Conservation (phyloP, 306 rosid genomes). For the Malus orientalis region DNA sequence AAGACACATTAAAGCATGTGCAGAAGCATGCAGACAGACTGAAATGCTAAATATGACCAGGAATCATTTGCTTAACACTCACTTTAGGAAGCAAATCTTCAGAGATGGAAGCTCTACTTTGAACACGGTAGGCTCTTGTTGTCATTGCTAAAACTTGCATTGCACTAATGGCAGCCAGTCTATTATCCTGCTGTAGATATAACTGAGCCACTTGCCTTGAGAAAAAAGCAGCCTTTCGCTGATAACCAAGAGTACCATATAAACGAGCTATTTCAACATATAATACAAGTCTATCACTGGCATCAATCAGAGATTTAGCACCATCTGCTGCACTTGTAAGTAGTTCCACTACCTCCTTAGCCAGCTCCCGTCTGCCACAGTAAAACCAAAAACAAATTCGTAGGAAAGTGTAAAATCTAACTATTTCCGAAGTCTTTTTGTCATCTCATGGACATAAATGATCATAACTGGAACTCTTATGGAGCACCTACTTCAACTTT, state of each 20-base stretch:
- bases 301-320: constrained; percentile 91
- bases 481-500: neutral
- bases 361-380: constrained; percentile 70
- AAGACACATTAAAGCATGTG: neutral
- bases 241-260: constrained; percentile 87
- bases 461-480: neutral
- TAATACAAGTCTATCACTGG: constrained; percentile 80
- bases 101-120: constrained; percentile 66
- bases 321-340: constrained; percentile 94
- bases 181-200: constrained; percentile 89
- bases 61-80: constrained; percentile 34
- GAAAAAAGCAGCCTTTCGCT: constrained; percentile 94
- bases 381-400: neutral
- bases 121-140: constrained; percentile 91
- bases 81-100: constrained; percentile 41
- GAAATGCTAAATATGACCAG: constrained; percentile 6
- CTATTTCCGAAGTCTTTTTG: neutral
- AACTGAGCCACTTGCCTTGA: constrained; percentile 96
- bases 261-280: constrained; percentile 95
- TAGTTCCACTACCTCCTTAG: constrained; percentile 86
- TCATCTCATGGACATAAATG: neutral
- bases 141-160: constrained; percentile 98
- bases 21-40: neutral
- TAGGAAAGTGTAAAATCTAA: neutral
- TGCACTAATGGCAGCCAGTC: constrained; percentile 94